Percentiles rank a stretch among this genome's conserved stretches.
phyloP scores from a whole-genome alignment of 2,329 filamentous ascomycete genomes.

The Aspergillus vadensis region DNA sequence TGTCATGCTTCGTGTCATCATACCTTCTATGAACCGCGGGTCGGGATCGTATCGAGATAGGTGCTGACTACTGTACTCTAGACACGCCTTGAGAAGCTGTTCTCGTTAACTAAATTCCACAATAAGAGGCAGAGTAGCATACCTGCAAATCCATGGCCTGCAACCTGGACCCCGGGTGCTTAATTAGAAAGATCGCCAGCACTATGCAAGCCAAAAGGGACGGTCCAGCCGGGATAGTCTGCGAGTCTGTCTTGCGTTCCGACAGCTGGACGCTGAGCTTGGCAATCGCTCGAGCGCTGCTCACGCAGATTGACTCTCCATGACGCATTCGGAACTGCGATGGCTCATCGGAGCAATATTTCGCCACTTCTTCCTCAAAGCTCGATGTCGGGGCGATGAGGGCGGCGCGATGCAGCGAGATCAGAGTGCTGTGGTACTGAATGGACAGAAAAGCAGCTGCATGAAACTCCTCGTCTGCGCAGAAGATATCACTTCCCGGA shows the following conservation, averaged over 20 bases:
- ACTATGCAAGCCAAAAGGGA: conserved; percentile 16
- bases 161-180: conserved; percentile 11
- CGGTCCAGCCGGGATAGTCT: conserved; percentile 7
- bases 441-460: conserved; percentile 15
- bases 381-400: conserved; percentile 15
- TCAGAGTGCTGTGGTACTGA: conserved; percentile 17
- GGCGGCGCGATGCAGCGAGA: conserved; percentile 18
- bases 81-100: conserved; percentile 16
- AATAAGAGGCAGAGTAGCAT: background rate
- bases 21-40: conserved; percentile 12
- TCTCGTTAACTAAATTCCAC: background rate
- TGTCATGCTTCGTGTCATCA: background rate
- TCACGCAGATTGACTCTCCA: conserved; percentile 18
- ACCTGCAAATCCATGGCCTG: conserved; percentile 15
- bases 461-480: conserved; percentile 10
- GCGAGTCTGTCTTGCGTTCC: conserved; percentile 7
- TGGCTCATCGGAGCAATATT: conserved; percentile 13
- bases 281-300: conserved; percentile 18
- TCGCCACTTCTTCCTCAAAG: conserved; percentile 14
- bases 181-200: conserved; percentile 17
- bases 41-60: conserved; percentile 10
- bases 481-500: conserved; percentile 17
- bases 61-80: conserved; percentile 9
- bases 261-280: conserved; percentile 18
- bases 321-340: conserved; percentile 12